Base-by-base conservation (phyloP, 257 asterid genomes). In the Solanum lignicaule region DNA sequence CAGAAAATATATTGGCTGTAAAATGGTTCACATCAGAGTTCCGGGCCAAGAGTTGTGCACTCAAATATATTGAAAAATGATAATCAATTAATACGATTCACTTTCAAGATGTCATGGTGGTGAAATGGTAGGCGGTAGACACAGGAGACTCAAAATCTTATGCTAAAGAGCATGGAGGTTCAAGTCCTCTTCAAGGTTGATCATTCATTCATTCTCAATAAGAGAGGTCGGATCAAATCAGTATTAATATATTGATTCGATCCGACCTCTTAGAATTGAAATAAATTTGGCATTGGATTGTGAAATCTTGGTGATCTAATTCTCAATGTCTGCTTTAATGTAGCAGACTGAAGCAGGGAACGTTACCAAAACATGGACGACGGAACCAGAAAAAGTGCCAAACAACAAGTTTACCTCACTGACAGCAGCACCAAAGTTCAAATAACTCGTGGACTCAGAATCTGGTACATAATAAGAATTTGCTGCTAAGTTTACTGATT, bases 391-490 rank as follows among this genome's bases (percentile, higher is more conserved):
- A 79, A 41, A 79, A 16, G 41, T 12, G n/a, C 52, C 68, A 81
- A 72, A 29, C 2, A 83, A 55, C 35, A 83, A 62, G 29, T 21
- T 84, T 91, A 95, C 96, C 98, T 95, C 98, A n/a, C 97, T 94
- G 31, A 94, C 93, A 10, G 94, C 97, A 83, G 93, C 98, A 38
- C 98, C 98, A 4, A 91, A 94, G 87, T 89, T 94, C 89, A 95
- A 88, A 87, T 95, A 94, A 25, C 13, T 35, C 20, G 25, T 68
- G 86, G 91, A 89, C 88, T 87, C 88, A 36, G 65, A 79, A 21
- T 90, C 92, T 3, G 98, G 98, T 43, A 93, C 94, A 65, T 88
- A 95, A 87, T 87, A 92, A 46, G 93, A 85, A 90, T 89, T 91
- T 60, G 91, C 95, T 20, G 95, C 90, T 86, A 95, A 90, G 87